Conservation (phyloP, 768 basidiomycete genomes). For the Amanita rubescens region DNA sequence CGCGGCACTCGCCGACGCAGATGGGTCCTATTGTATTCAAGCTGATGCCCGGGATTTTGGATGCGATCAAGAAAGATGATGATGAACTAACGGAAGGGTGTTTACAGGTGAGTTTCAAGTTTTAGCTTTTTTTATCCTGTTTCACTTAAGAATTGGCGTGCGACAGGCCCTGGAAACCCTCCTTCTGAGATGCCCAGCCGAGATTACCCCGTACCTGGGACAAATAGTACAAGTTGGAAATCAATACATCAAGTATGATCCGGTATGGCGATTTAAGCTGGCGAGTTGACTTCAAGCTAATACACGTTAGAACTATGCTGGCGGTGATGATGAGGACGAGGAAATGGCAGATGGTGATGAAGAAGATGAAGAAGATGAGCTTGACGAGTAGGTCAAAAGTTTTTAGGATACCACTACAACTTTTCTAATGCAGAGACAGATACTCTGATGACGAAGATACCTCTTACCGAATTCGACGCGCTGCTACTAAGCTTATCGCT, state of each 20-base stretch:
- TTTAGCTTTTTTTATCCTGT: neutral
- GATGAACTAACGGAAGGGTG: slow-evolving; percentile 79
- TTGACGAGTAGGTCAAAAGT: slow-evolving; percentile 76
- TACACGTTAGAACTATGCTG: slow-evolving; percentile 44
- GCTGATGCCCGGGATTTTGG: slow-evolving; percentile 65
- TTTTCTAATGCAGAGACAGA: slow-evolving; percentile 27
- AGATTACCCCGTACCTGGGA: slow-evolving; percentile 66
- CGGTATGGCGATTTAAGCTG: slow-evolving; percentile 42
- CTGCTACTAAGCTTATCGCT: slow-evolving; percentile 83
- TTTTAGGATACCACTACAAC: slow-evolving; percentile 17
- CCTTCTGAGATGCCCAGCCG: slow-evolving; percentile 75
- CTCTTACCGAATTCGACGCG: slow-evolving; percentile 94
- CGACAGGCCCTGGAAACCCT: slow-evolving; percentile 77
- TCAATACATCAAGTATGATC: slow-evolving; percentile 88
- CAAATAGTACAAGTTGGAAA: slow-evolving; percentile 64
- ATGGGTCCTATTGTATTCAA: slow-evolving; percentile 53
- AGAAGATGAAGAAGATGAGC: slow-evolving; percentile 80
- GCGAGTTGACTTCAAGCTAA: neutral
- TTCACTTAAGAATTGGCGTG: neutral
- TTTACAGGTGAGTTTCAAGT: slow-evolving; percentile 46
- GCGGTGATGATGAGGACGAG: slow-evolving; percentile 40
- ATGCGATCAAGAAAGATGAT: slow-evolving; percentile 65
- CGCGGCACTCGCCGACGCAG: slow-evolving; percentile 63
- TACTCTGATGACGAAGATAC: slow-evolving; percentile 98
- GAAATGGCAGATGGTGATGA: slow-evolving; percentile 67